phyloP scores from a whole-genome alignment of 495 filamentous ascomycete genomes.

The Podospora australis region DNA sequence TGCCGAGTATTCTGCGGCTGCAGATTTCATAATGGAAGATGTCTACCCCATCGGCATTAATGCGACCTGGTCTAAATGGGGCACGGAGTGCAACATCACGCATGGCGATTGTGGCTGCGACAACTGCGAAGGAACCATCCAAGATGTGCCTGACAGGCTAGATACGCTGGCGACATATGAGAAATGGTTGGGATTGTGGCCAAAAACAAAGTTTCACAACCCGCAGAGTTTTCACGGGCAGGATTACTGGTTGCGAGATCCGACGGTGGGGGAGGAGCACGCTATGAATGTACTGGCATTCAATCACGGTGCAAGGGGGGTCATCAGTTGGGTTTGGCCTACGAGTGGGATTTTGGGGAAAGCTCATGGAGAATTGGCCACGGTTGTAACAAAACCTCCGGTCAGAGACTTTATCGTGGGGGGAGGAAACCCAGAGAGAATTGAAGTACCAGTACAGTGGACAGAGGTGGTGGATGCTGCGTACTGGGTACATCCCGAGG shows the following conservation, averaged over 20 bases:
- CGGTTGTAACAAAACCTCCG: conserved; percentile 31
- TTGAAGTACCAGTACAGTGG: conserved; percentile 17
- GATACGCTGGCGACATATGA: conserved; percentile 46
- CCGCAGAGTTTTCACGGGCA: conserved; percentile 59
- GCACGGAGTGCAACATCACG: conserved; percentile 54
- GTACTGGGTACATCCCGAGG: conserved; percentile 29
- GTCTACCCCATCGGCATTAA: conserved; percentile 62
- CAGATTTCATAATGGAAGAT: conserved; percentile 62
- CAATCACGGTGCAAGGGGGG: conserved; percentile 56
- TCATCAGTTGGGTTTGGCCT: conserved; percentile 50
- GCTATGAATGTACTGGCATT: conserved; percentile 55
- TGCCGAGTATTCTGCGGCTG: conserved; percentile 50
- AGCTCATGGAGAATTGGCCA: conserved; percentile 40
- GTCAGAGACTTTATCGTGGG: conserved; percentile 41
- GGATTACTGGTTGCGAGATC: conserved; percentile 55
- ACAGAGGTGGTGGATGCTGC: conserved; percentile 35
- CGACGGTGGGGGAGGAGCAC: conserved; percentile 48
- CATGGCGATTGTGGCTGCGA: conserved; percentile 71
- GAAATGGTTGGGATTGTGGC: conserved; percentile 34
- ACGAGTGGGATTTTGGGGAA: conserved; percentile 34
- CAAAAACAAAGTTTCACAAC: conserved; percentile 53
- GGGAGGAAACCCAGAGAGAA: conserved; percentile 21
- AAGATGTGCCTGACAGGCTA: conserved; percentile 50
- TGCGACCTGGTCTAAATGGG: conserved; percentile 42
- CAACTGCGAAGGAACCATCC: conserved; percentile 51